Evolutionary conservation across 257 asterid genomes (phyloP), one percentile per base, ranked within the genome.

Genomic region (Sherardia arvensis): DNA sequence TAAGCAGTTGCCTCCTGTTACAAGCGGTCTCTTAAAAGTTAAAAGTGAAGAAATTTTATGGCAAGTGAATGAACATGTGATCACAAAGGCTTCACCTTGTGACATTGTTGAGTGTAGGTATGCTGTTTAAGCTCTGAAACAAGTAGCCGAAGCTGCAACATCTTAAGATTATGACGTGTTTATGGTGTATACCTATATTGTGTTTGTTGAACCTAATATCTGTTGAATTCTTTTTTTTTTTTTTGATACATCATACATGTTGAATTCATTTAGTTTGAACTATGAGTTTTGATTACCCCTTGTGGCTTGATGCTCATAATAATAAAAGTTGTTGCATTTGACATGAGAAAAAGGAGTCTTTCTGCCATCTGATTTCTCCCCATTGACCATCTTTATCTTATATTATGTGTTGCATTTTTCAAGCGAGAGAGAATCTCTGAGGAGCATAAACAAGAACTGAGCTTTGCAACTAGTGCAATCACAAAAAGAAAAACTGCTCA

Each of bases 171-270:
- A 5, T 57, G 22, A 12, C 48, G 21, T 15, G 30, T 17, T 48
- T 28, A 10, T 61, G 59, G 38, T 47, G 68, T 18, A 20, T 47
- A 18, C 23, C 7, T 48, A 28, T 17, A 20, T 28, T 49, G 59
- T 34, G 49, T 30, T 30, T n/a, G 68, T 30, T n/a, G 68, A 64
- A 48, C 30, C 67, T 47, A 32, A 4, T 28, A 28, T 34, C 21
- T 47, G 11, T 45, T 2, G 14, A 34, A 5, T 22, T 10, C 45
- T 14, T 2, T 32, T 32, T 32, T 4, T 32, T 32, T 32, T 32
- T 32, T 32, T 32, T 5, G 34, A 32, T 32, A n/a, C n/a, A n/a
- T n/a, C n/a, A n/a, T n/a, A n/a, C n/a, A n/a, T 43, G 18, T 40
- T 0, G 9, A 32, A 7, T 25, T 12, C 49, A 15, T 47, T 47